Percentiles rank a stretch among this genome's conserved stretches.
phyloP scores from a whole-genome alignment of 225 moss, liverwort and hornwort species.

The Ulota crispa region DNA sequence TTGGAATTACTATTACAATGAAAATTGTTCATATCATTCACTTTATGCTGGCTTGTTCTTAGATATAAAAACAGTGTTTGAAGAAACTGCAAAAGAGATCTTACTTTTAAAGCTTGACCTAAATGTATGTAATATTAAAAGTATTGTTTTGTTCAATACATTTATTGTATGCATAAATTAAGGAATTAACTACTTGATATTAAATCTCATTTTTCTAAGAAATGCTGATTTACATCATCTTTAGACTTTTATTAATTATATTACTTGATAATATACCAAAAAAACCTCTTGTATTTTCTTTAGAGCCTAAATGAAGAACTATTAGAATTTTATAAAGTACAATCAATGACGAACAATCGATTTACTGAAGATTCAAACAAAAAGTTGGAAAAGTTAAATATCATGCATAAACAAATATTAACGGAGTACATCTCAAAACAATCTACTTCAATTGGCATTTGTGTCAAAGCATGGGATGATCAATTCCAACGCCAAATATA shows the following conservation, averaged over 20 bases:
- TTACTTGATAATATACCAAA: too few relatives aligned
- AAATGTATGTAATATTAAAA: neutral
- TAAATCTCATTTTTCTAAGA: too few relatives aligned
- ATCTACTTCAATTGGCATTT: neutral
- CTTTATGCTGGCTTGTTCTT: neutral
- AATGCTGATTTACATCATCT: too few relatives aligned
- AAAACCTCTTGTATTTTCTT: too few relatives aligned
- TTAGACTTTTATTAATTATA: too few relatives aligned
- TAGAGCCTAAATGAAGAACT: slow-evolving; percentile 1
- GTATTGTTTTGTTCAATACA: too few relatives aligned
- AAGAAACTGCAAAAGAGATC: neutral
- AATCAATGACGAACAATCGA: neutral
- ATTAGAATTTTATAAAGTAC: neutral
- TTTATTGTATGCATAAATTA: too few relatives aligned
- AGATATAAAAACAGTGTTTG: neutral
- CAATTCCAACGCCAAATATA: neutral
- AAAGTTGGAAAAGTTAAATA: neutral
- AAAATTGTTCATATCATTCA: neutral
- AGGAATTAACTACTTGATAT: too few relatives aligned
- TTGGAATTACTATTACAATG: slow-evolving; percentile 1
- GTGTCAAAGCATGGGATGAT: slow-evolving; percentile 21
- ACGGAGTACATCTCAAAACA: neutral
- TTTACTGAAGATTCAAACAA: neutral
- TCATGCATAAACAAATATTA: neutral
- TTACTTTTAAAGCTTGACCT: neutral